A percentile compares a stretch with the other conserved stretches of the same genome.
phyloP scores from a whole-genome alignment of 2,329 filamentous ascomycete genomes.

The Botrytis porri region DNA sequence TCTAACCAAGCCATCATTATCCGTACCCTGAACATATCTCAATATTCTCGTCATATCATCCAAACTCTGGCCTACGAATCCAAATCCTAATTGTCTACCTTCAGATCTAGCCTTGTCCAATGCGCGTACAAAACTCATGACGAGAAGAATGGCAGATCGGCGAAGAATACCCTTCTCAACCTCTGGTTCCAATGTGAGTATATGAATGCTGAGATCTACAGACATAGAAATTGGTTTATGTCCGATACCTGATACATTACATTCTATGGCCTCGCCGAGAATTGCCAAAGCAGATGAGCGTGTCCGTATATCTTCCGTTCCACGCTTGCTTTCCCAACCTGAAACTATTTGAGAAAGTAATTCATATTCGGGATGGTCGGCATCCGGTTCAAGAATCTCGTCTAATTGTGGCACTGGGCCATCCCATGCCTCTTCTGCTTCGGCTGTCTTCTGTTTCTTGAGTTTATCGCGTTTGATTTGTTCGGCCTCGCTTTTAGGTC shows the following conservation, averaged over 20 bases:
- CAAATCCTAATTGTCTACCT: slow-evolving; percentile 50
- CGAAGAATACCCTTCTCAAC: slow-evolving; percentile 62
- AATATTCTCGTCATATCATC: slow-evolving; percentile 61
- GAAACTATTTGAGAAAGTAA: slow-evolving; percentile 57
- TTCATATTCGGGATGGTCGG: slow-evolving; percentile 41
- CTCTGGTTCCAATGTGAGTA: slow-evolving; percentile 60
- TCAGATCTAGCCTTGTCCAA: slow-evolving; percentile 52
- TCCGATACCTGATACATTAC: slow-evolving; percentile 55
- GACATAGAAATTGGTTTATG: slow-evolving; percentile 51
- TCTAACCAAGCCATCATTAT: slow-evolving; percentile 65
- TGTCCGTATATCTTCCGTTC: slow-evolving; percentile 67
- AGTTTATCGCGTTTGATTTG: slow-evolving; percentile 52
- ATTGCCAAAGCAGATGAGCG: slow-evolving; percentile 68
- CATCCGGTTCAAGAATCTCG: slow-evolving; percentile 38
- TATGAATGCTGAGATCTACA: slow-evolving; percentile 60
- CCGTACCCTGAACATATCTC: slow-evolving; percentile 60
- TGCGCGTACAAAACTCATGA: slow-evolving; percentile 60
- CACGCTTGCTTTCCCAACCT: slow-evolving; percentile 65
- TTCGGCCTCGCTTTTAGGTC: slow-evolving; percentile 56
- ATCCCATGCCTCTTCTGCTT: slow-evolving; percentile 54
- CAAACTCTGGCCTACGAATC: slow-evolving; percentile 53
- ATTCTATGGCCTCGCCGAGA: slow-evolving; percentile 58
- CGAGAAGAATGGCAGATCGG: slow-evolving; percentile 61
- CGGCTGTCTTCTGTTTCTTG: slow-evolving; percentile 48
- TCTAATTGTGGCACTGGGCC: slow-evolving; percentile 50